phyloP scores from a whole-genome alignment of 805 yeast genomes.

The Ogataea polymorpha region DNA sequence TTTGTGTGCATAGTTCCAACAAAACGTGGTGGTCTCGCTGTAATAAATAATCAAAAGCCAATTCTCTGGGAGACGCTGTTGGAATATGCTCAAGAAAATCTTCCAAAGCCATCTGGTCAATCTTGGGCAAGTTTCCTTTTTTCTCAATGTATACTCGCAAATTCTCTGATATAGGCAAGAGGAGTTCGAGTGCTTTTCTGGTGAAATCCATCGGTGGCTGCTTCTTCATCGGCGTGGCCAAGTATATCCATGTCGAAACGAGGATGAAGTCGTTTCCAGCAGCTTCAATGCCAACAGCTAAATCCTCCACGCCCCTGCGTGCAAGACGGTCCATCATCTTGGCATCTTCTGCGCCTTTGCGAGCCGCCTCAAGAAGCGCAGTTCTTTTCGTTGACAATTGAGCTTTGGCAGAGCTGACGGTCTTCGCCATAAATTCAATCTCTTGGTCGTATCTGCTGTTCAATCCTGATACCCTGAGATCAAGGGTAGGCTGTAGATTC shows the following conservation, averaged over 20 bases:
- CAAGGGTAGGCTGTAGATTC: slow-evolving; percentile 24
- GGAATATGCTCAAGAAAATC: slow-evolving; percentile 17
- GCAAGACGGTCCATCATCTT: slow-evolving; percentile 21
- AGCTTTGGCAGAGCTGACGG: slow-evolving; percentile 14
- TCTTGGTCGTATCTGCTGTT: slow-evolving; percentile 18
- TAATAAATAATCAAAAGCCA: slow-evolving; percentile 8
- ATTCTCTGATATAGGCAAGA: too few relatives aligned
- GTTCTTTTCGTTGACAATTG: slow-evolving; percentile 15
- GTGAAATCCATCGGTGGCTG: not conserved
- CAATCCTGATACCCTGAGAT: slow-evolving; percentile 35
- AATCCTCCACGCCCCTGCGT: slow-evolving; percentile 7
- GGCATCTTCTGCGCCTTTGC: slow-evolving; percentile 20
- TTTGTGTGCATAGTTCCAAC: not conserved
- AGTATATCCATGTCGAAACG: not conserved
- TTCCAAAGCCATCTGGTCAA: slow-evolving; percentile 13
- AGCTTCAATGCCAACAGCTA: slow-evolving; percentile 1
- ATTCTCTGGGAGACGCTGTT: slow-evolving; percentile 3
- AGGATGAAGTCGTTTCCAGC: slow-evolving; percentile 6
- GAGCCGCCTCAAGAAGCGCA: slow-evolving; percentile 27
- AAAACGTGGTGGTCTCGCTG: not conserved
- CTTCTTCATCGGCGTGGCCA: not conserved
- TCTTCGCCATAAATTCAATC: slow-evolving; percentile 11
- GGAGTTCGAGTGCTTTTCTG: not conserved
- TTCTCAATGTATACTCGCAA: too few relatives aligned
- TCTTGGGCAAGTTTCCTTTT: slow-evolving; percentile 1